Evolutionary conservation across 345 rosid genomes (phyloP), one percentile per base, ranked within the genome.

Genomic region (Gossypium mustelinum): DNA sequence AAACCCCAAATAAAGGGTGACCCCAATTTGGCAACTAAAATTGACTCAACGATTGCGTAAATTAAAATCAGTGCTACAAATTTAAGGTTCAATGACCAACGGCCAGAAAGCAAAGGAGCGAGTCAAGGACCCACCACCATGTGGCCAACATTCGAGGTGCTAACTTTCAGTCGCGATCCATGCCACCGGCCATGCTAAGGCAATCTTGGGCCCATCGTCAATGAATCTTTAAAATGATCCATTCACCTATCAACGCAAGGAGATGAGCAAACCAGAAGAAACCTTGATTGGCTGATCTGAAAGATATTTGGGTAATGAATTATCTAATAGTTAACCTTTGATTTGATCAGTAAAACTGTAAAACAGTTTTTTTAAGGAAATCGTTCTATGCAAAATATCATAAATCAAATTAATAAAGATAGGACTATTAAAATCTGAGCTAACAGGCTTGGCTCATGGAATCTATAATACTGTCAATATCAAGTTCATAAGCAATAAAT

Each of bases 111-210:
- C 48, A 25, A 7, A 44, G 54, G 41, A 59, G 29, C 12, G 34
- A 57, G 56, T 45, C 9, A 55, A 80, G 79, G 83, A 65, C 83
- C 83, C 61, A 63, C 71, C 75, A 51, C 74, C 80, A 80, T 57
- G 80, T 75, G 80, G 80, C 71, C 34, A 20, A 60, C 62, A 52
- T 57, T 57, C 61, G 67, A 58, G 24, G 44, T 56, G 45, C 68
- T 48, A 17, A 71, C 69, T 54, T 74, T 72, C 50, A 72, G 70
- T 81, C 82, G 43, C 54, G 10, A 73, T 73, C 81, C 25, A 69
- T 63, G 73, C 70, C 79, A 59, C 29, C 3, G 34, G 62, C 16
- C 14, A 24, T 22, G 63, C 9, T 34, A 24, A 59, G 39, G 63
- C 4, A 59, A 61, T 57, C 17, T 51, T 45, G 74, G 67, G 72